A percentile compares a stretch with the other conserved stretches of the same genome.
Evolutionary conservation across 2,329 filamentous ascomycete species (phyloP).

Genomic region (Nigrospora osmanthi): DNA sequence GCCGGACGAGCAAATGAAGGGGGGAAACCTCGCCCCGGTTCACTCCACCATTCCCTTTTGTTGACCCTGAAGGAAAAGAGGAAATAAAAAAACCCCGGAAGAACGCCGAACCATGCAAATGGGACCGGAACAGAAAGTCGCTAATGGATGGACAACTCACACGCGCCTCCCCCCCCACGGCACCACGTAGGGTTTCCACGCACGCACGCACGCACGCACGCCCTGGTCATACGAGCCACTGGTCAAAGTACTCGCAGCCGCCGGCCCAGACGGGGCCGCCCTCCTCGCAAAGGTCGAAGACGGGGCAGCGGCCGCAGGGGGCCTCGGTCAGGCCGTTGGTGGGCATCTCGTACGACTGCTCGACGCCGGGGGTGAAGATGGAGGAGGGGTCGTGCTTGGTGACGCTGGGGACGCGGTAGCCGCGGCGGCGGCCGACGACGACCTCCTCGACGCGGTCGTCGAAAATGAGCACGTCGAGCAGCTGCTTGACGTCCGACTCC

Average conservation of each 20-base stretch:
- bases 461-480: slow-evolving; percentile 82
- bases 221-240: slow-evolving; percentile 58
- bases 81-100: no score
- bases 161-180: no score
- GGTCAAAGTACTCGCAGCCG: slow-evolving; percentile 85
- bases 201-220: no score
- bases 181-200: no score
- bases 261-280: slow-evolving; percentile 84
- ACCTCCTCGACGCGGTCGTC: slow-evolving; percentile 75
- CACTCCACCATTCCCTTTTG: no score
- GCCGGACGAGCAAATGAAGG: no score
- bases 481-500: slow-evolving; percentile 72
- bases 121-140: no score
- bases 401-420: slow-evolving; percentile 45
- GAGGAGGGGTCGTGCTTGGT: slow-evolving; percentile 28
- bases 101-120: no score
- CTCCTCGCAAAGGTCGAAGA: slow-evolving; percentile 86
- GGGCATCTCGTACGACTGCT: slow-evolving; percentile 29
- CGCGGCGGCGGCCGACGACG: slow-evolving; percentile 37
- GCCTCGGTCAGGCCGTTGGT: slow-evolving; percentile 77
- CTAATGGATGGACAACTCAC: no score
- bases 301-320: slow-evolving; percentile 86
- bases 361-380: slow-evolving; percentile 14
- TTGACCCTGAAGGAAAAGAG: no score
- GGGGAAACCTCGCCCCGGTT: no score